These are phyloP conservation scores for Orbilia ellipsospora DNA, from an alignment of 2,329 filamentous ascomycete species.

Conservation along the genomic window DNA sequence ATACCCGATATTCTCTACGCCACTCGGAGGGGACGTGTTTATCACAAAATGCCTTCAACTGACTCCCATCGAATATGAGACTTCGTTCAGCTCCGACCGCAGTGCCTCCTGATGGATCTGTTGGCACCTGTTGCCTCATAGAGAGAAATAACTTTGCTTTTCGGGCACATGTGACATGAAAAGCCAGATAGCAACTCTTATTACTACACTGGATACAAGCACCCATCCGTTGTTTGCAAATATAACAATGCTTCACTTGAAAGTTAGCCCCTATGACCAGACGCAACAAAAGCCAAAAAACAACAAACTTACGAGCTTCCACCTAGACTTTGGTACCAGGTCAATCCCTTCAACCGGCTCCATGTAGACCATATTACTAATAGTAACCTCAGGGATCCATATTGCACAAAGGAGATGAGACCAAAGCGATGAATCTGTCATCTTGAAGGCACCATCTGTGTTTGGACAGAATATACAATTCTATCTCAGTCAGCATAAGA, in stretches of 20 bases:
- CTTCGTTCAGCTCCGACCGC: conserved; percentile 69
- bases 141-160: conserved; percentile 87
- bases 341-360: conserved; percentile 98
- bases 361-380: conserved; percentile 97
- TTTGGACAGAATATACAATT: conserved; percentile 99
- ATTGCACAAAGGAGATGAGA: conserved; percentile 95
- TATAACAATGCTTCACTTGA: conserved; percentile 76
- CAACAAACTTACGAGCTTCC: conserved; percentile 73
- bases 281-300: no score
- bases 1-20: conserved; percentile 82
- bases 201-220: conserved; percentile 98
- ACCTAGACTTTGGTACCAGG: conserved; percentile 92
- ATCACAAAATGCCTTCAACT: conserved; percentile 92
- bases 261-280: neutral
- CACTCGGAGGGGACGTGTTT: conserved; percentile 93
- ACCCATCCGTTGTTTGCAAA: conserved; percentile 97
- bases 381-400: conserved; percentile 97
- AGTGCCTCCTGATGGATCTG: conserved; percentile 75
- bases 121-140: conserved; percentile 81
- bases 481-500: conserved; percentile 62
- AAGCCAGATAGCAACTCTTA: conserved; percentile 95
- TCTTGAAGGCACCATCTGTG: conserved; percentile 96
- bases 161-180: conserved; percentile 95
- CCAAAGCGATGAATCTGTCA: conserved; percentile 96
- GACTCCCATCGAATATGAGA: conserved; percentile 57